phyloP scores from a whole-genome alignment of 176 grass and related monocot species.

The Carex parvula region DNA sequence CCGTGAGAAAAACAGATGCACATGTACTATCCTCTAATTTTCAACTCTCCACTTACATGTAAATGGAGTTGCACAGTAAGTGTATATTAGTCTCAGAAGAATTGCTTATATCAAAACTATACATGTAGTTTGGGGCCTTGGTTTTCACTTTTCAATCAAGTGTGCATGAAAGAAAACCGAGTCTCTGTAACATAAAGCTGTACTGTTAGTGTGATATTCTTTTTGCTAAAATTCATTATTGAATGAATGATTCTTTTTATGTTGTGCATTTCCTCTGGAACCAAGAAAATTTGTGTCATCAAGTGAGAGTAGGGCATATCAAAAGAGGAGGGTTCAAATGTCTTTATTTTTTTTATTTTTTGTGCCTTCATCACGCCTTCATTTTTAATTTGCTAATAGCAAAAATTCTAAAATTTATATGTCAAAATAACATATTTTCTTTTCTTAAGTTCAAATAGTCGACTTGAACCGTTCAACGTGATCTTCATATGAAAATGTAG shows the following conservation, averaged over 20 bases:
- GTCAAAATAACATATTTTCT: too few species aligned
- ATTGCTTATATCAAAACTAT: conserved; percentile 35
- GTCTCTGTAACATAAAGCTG: conserved; percentile 19
- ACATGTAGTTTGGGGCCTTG: conserved; percentile 19
- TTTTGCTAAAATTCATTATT: conserved; percentile 6
- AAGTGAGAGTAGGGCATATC: neutral
- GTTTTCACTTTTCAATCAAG: conserved; percentile 1
- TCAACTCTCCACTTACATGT: conserved; percentile 17
- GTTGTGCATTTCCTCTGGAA: neutral
- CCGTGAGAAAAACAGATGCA: conserved; percentile 60
- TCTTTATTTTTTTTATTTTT: too few species aligned
- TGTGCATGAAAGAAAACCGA: conserved; percentile 32
- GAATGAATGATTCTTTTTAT: conserved; percentile 2
- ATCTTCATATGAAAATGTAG: too few species aligned
- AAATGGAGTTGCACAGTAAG: conserved; percentile 23
- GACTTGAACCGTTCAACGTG: too few species aligned
- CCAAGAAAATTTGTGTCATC: neutral
- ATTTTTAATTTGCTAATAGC: too few species aligned
- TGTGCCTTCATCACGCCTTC: too few species aligned
- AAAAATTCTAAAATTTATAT: too few species aligned
- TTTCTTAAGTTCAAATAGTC: too few species aligned
- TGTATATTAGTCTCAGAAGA: conserved; percentile 37
- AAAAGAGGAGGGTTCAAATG: too few species aligned
- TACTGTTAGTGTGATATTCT: conserved; percentile 6
- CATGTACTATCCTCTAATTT: conserved; percentile 68